phyloP scores from a whole-genome alignment of 257 asterid genomes.

The Solanum rostratum region DNA sequence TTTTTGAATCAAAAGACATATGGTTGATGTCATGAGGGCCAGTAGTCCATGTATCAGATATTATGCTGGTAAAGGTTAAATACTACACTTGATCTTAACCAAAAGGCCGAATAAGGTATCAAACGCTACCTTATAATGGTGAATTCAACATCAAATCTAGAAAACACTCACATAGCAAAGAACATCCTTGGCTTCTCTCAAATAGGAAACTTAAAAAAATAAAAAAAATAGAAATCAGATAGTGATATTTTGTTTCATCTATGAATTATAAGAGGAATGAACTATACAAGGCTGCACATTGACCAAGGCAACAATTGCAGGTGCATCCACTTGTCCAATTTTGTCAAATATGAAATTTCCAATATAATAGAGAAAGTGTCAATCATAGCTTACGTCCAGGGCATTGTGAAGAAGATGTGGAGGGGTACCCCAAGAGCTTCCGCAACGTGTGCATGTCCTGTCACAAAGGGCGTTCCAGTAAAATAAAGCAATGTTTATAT shows the following conservation, averaged over 20 bases:
- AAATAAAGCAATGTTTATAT: not conserved
- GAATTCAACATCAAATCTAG: not conserved
- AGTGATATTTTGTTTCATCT: not conserved
- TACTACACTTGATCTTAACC: constrained; percentile 36
- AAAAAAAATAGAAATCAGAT: not conserved
- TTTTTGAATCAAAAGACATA: not conserved
- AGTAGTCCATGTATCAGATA: constrained; percentile 10
- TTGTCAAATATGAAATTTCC: not conserved
- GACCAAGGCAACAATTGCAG: not conserved
- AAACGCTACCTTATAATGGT: not conserved
- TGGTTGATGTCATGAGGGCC: not conserved
- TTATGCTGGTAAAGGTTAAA: constrained; percentile 26
- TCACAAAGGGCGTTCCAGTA: constrained; percentile 4
- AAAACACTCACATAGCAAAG: not conserved
- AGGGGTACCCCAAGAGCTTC: constrained; percentile 96
- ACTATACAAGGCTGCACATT: not conserved
- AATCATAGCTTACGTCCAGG: constrained; percentile 87
- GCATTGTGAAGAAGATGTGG: constrained; percentile 99
- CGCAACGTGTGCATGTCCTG: constrained; percentile 98
- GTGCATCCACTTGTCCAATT: not conserved
- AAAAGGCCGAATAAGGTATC: constrained; percentile 17
- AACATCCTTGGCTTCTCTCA: not conserved
- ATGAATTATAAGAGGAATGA: not conserved
- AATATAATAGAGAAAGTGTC: not conserved
- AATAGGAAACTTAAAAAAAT: not conserved